Percentiles rank a stretch among this genome's conserved stretches.
Evolutionary conservation across 2,329 filamentous ascomycete species (phyloP).

Genomic region (Ascosphaera apis): DNA sequence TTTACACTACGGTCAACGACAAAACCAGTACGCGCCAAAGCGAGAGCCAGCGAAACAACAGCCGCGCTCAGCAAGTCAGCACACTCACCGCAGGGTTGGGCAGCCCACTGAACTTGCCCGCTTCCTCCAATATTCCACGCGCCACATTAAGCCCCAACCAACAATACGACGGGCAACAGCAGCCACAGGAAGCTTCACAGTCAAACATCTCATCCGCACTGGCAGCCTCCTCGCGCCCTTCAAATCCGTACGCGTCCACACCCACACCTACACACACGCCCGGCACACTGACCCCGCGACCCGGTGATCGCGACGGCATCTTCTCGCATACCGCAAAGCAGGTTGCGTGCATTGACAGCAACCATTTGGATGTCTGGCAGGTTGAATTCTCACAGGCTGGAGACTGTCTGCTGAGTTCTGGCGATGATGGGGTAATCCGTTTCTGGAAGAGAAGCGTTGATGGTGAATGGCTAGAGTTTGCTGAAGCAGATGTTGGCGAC

Average conservation of each 20-base stretch:
- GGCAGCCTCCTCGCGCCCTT: constrained; percentile 10
- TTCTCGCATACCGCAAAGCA: constrained; percentile 20
- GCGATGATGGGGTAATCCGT: constrained; percentile 19
- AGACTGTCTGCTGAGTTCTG: constrained; percentile 21
- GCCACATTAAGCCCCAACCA: constrained; percentile 1
- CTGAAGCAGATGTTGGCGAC: constrained; percentile 18
- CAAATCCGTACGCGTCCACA: constrained; percentile 4
- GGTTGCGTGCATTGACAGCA: constrained; percentile 21
- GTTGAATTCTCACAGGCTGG: constrained; percentile 22
- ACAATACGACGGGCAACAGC: background rate
- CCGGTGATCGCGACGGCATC: constrained; percentile 13
- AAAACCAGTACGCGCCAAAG: constrained; percentile 10
- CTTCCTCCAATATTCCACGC: constrained; percentile 1
- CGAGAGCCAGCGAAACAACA: constrained; percentile 9
- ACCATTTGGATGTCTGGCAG: constrained; percentile 23
- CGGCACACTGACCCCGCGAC: constrained; percentile 11
- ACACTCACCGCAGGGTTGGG: background rate
- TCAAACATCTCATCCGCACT: constrained; percentile 21
- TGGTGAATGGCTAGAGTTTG: constrained; percentile 23
- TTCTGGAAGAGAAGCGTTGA: constrained; percentile 22
- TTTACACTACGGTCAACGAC: constrained; percentile 16
- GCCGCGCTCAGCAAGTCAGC: constrained; percentile 5
- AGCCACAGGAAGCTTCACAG: constrained; percentile 11
- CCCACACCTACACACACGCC: background rate
- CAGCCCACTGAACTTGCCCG: background rate